Evolutionary conservation across 768 basidiomycete species (phyloP).

Genomic region (Lyophyllum semitale): DNA sequence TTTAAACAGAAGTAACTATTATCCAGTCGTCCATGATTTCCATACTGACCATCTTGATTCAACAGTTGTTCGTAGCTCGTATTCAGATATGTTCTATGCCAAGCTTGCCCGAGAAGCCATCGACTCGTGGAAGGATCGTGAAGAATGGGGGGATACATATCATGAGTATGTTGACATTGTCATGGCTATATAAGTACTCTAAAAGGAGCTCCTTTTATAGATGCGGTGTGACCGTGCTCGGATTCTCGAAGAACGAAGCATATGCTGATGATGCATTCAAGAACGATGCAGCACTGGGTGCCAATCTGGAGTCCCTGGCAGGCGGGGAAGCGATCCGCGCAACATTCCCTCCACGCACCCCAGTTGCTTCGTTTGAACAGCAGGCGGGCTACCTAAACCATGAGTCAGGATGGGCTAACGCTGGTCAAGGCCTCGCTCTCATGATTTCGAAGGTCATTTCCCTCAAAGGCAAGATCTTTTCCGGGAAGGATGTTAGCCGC

Average conservation of each 20-base stretch:
- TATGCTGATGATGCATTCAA: slow-evolving; percentile 58
- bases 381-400: slow-evolving; percentile 67
- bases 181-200: neutral
- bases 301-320: slow-evolving; percentile 43
- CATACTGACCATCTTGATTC: neutral
- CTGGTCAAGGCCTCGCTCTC: slow-evolving; percentile 60
- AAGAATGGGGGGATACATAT: slow-evolving; percentile 72
- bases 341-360: slow-evolving; percentile 47
- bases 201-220: slow-evolving; percentile 34
- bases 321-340: slow-evolving; percentile 41
- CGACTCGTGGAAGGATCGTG: slow-evolving; percentile 64
- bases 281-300: slow-evolving; percentile 66
- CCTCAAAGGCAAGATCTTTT: slow-evolving; percentile 60
- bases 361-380: slow-evolving; percentile 34
- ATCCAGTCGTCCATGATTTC: neutral
- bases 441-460: slow-evolving; percentile 57
- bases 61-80: slow-evolving; percentile 75
- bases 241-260: slow-evolving; percentile 26
- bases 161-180: slow-evolving; percentile 65
- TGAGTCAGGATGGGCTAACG: slow-evolving; percentile 86
- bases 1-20: slow-evolving; percentile 46
- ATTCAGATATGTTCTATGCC: slow-evolving; percentile 69
- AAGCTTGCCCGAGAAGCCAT: slow-evolving; percentile 79
- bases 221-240: slow-evolving; percentile 70
- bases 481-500: slow-evolving; percentile 57